Evolutionary conservation across 768 basidiomycete genomes (phyloP).

Genomic region (Calocybe indica): DNA sequence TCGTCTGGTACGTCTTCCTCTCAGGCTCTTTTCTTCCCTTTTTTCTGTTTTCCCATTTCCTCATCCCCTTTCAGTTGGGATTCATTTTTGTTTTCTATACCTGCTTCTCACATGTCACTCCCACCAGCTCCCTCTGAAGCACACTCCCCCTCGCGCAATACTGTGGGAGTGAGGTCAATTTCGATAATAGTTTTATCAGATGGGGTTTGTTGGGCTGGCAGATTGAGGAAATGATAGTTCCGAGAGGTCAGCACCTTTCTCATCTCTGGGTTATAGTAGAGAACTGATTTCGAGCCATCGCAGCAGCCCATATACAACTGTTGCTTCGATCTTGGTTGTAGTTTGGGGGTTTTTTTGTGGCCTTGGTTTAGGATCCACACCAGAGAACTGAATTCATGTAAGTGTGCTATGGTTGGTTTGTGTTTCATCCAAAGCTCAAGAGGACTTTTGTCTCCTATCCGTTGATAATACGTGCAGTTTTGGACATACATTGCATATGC

Average conservation of each 20-base stretch:
- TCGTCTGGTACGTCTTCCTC: too few relatives aligned
- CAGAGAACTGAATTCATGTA: constrained; percentile 12
- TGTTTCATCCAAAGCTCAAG: constrained; percentile 12
- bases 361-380: background rate
- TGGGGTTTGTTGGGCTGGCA: background rate
- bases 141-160: background rate
- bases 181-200: background rate
- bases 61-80: too few relatives aligned
- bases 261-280: background rate
- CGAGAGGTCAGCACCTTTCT: background rate
- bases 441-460: constrained; percentile 16
- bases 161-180: background rate
- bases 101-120: too few relatives aligned
- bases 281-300: background rate
- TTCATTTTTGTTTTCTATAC: too few relatives aligned
- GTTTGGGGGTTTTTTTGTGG: background rate
- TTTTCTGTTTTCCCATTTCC: too few relatives aligned
- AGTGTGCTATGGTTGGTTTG: constrained; percentile 17
- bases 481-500: constrained; percentile 17
- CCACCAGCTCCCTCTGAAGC: too few relatives aligned
- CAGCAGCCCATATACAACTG: constrained; percentile 23
- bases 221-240: background rate
- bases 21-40: too few relatives aligned
- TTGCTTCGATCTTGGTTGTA: constrained; percentile 1
- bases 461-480: constrained; percentile 13